These are phyloP conservation scores for Leishmania gerbilli DNA, from an alignment of 208 protist genomes.

Conservation along the genomic window DNA sequence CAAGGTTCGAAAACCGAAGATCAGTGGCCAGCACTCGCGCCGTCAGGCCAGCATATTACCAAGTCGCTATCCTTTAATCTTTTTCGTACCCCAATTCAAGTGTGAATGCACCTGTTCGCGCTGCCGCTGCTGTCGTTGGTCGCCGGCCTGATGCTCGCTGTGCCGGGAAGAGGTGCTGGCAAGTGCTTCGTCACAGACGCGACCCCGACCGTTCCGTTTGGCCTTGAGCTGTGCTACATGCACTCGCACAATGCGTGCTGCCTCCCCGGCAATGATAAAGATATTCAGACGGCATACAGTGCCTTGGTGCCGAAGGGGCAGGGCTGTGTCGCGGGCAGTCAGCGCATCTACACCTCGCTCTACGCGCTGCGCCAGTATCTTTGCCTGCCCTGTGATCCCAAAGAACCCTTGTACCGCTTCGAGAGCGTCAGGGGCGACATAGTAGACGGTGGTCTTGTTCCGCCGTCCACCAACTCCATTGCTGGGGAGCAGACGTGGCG, in stretches of 20 bases:
- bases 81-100: not conserved
- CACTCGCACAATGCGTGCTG: constrained; percentile 46
- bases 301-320: constrained; percentile 35
- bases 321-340: constrained; percentile 37
- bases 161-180: not conserved
- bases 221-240: constrained; percentile 51
- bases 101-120: not conserved
- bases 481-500: constrained; percentile 52
- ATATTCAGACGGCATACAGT: constrained; percentile 37
- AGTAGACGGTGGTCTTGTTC: constrained; percentile 43
- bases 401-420: constrained; percentile 54
- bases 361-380: constrained; percentile 46
- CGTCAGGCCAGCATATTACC: not conserved
- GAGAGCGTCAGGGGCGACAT: constrained; percentile 45
- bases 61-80: not conserved
- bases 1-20: not conserved
- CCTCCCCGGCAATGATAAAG: constrained; percentile 40
- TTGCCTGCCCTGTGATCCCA: constrained; percentile 51
- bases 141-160: not conserved
- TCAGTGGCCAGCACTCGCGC: not conserved
- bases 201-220: constrained; percentile 25
- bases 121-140: not conserved
- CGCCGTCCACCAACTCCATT: constrained; percentile 27
- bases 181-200: constrained; percentile 32
- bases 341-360: constrained; percentile 42